Evolutionary conservation across 192 early-diverging fungal species (phyloP), one percentile per base, ranked within the genome.

Genomic region (Spinellus fusiger): DNA sequence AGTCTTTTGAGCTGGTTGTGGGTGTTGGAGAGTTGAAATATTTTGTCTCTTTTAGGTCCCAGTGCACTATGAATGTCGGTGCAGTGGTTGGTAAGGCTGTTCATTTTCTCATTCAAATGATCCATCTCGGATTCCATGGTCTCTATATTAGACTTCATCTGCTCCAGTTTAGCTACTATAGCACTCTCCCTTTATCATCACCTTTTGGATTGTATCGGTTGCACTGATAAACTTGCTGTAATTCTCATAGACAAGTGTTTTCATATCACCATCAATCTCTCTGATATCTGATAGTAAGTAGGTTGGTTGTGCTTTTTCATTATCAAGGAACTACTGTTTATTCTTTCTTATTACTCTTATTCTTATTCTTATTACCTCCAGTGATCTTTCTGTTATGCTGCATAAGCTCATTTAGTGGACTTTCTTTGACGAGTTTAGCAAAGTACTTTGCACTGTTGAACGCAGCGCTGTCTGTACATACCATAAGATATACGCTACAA

Each of bases 231-330:
- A 96, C 79, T 95, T 93, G 81, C 81, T 92, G 67, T 98, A 98
- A 80, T 98, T 98, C 76, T 96, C 92, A 69, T 98, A 98, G 4
- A 98, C 94, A 44, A 98, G 80, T 0, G 96, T 95, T 71, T 98
- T 95, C 89, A 96, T 93, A 40, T 94, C 90, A 10, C 93, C 91
- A 68, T 98, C 93, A 54, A 98, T 82, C 56, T 95, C 84, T 58
- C 89, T 82, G 48, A 93, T 87, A 54, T 91, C 89, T 77, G 56
- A 31, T 16, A 61, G 51, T 22, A 68, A 61, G 35, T 52, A 50
- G 49, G 67, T 77, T 55, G 56, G 28, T 22, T 52, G 49, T 13
- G 27, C 15, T 37, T 62, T 22, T 31, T 51, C 37, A 47, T 8
- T 23, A 40, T 3, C 38, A n/a, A 52, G 23, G 5, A 26, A 29